These are phyloP conservation scores for Rutstroemia sp. DNA, from an alignment of 2,329 filamentous ascomycete species.

Conservation along the genomic window DNA sequence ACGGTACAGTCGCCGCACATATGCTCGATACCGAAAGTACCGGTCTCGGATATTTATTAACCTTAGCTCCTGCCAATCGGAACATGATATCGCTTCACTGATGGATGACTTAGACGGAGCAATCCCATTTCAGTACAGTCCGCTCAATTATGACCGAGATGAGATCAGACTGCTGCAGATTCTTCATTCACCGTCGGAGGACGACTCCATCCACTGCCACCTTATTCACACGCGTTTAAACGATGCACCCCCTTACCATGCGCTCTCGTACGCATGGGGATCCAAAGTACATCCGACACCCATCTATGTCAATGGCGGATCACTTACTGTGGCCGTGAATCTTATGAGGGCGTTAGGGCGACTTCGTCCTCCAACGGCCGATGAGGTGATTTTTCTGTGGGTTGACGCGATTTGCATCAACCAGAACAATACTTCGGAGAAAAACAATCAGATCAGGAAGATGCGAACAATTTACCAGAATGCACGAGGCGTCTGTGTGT, in stretches of 20 bases:
- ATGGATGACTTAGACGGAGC: too few species aligned
- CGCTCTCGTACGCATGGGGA: constrained; percentile 25
- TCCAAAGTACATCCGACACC: not conserved
- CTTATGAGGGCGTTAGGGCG: constrained; percentile 18
- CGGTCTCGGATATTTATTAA: too few species aligned
- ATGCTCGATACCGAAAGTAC: too few species aligned
- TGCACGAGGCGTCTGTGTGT: constrained; percentile 19
- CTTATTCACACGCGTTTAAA: constrained; percentile 17
- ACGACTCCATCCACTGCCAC: constrained; percentile 9
- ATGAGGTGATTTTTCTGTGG: constrained; percentile 14
- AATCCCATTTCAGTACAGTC: constrained; percentile 1
- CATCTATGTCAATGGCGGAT: constrained; percentile 13
- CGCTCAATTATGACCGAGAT: not conserved
- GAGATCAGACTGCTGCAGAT: constrained; percentile 15
- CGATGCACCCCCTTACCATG: constrained; percentile 18
- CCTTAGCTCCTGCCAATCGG: too few species aligned
- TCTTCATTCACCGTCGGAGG: constrained; percentile 4
- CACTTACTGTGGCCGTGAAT: constrained; percentile 15
- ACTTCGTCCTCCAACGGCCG: constrained; percentile 12
- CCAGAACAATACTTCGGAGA: constrained; percentile 18
- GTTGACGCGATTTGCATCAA: constrained; percentile 12
- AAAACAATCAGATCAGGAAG: constrained; percentile 17
- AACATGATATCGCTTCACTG: too few species aligned
- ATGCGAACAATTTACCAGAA: constrained; percentile 23
- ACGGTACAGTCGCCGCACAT: too few species aligned